Evolutionary conservation across 2,329 filamentous ascomycete genomes (phyloP).

Genomic region (Fusarium succisae): DNA sequence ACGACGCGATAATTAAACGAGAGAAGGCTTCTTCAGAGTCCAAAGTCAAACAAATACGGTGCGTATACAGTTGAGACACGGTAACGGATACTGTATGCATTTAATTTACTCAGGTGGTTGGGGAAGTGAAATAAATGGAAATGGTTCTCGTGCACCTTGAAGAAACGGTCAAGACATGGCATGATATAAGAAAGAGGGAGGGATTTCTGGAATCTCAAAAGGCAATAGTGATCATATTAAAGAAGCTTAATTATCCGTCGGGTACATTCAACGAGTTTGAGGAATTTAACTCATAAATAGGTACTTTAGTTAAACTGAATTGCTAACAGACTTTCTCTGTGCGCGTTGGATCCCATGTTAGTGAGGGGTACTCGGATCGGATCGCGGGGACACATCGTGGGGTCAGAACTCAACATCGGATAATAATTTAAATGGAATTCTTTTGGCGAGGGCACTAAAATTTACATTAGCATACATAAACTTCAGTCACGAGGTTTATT

Average conservation of each 20-base stretch:
- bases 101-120: background rate
- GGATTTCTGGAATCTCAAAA: background rate
- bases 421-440: background rate
- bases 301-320: background rate
- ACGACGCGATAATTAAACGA: background rate
- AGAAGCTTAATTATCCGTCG: background rate
- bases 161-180: background rate
- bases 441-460: background rate
- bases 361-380: slow-evolving; percentile 18
- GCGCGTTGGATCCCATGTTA: background rate
- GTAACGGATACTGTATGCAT: slow-evolving; percentile 4
- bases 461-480: background rate
- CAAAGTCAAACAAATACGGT: slow-evolving; percentile 3
- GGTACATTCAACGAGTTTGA: background rate
- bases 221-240: background rate
- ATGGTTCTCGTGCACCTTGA: background rate
- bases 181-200: background rate
- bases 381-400: slow-evolving; percentile 23
- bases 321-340: background rate
- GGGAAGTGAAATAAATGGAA: background rate
- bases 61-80: rapidly evolving
- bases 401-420: slow-evolving; percentile 2
- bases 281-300: background rate
- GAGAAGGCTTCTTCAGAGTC: background rate
- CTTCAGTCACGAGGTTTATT: background rate